phyloP scores from a whole-genome alignment of 139 green algal species.

The Coccomyxa sp. region DNA sequence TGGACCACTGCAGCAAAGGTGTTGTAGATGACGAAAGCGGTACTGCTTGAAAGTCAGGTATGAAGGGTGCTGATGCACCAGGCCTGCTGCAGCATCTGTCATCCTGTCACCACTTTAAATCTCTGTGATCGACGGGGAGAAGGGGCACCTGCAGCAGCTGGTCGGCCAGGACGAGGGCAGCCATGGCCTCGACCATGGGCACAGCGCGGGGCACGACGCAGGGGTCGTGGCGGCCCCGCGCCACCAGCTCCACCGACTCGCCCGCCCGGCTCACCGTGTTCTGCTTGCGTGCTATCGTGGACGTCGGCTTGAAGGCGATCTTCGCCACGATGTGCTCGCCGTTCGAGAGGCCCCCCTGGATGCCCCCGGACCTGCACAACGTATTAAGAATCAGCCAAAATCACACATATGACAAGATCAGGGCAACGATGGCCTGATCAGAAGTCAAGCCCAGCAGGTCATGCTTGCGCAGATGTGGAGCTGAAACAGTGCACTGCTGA shows the following conservation, averaged over 20 bases:
- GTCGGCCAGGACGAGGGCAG: constrained; percentile 93
- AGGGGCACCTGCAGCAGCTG: constrained; percentile 77
- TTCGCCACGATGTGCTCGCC: constrained; percentile 93
- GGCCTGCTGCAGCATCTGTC: not conserved
- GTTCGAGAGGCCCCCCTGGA: constrained; percentile 92
- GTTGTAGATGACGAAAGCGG: not conserved
- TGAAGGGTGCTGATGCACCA: not conserved
- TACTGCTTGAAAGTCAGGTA: not conserved
- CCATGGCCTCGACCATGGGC: constrained; percentile 99
- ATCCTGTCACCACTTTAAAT: not conserved
- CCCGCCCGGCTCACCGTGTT: constrained; percentile 75
- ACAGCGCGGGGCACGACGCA: constrained; percentile 97
- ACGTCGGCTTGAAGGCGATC: constrained; percentile 99
- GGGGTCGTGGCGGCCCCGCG: constrained; percentile 89
- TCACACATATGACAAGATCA: not conserved
- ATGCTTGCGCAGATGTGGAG: not conserved
- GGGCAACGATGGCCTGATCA: not conserved
- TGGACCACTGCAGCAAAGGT: not conserved
- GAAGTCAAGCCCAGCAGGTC: not conserved
- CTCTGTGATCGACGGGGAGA: not conserved
- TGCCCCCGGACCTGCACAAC: constrained; percentile 42
- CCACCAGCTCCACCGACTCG: constrained; percentile 82
- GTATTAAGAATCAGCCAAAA: not conserved
- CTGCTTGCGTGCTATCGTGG: constrained; percentile 88
- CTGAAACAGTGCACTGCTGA: too few relatives aligned